Base-by-base conservation (phyloP, 148 eudicot species). In the Heliosperma pusillum region DNA sequence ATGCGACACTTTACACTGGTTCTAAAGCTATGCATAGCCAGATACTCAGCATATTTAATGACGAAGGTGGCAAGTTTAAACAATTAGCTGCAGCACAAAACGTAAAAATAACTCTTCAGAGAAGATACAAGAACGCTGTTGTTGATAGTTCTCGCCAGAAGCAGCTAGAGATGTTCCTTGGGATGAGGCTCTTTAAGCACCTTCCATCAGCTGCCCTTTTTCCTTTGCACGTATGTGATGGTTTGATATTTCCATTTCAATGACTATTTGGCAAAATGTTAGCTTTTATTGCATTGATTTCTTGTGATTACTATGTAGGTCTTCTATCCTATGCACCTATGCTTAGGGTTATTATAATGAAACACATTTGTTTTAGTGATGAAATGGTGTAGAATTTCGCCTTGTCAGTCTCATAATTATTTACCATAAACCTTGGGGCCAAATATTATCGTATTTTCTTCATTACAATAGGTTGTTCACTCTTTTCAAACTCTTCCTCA, bases 11-110 rank as follows among this genome's bases (percentile, higher is more conserved):
- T 63, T 94, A 94, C 81, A 94, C 98, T 80, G 98, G 98, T 62
- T 94, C 98, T 66, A 94, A 90, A 86, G 98, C 98, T 66, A 94
- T 94, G 98, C 98, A 94, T 76, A 94, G 98, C 87, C 98, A 94
- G 83, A 94, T 94, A 85, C 88, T 94, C 65, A 91, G 78, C 85
- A 94, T 94, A 80, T 94, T 94, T 72, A 94, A 71, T 64, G 97
- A 94, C 64, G 97, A 94, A 81, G 89, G 92, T 58, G 90, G 98
- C 53, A 94, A 91, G 80, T 94, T 94, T 76, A 92, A 92, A 74
- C 93, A 94, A 84, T 90, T 94, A 76, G 93, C 98, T 78, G 97
- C 89, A n/a, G 98, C 98, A 68, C 96, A 90, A 84, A 94, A 94
- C 83, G 64, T 94, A 88, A 92, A 90, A 77, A 94, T 94, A 61